Conservation (phyloP, 2,329 filamentous ascomycete genomes). For the Aspergillus ochraceus region DNA sequence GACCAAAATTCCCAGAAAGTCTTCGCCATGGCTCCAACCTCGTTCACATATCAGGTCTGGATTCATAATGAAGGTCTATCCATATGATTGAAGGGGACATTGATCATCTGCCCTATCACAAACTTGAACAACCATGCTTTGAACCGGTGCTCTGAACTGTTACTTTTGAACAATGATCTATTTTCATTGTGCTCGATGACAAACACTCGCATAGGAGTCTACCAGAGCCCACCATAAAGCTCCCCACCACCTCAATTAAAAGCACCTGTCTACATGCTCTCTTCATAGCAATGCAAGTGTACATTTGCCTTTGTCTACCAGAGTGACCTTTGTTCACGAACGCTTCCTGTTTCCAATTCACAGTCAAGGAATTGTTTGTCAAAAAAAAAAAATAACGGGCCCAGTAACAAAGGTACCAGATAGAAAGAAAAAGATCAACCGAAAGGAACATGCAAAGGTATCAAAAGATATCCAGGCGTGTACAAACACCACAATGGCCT, state of each 20-base stretch:
- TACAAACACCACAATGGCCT: background rate
- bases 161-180: background rate
- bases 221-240: background rate
- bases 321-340: background rate
- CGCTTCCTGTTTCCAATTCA: background rate
- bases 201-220: background rate
- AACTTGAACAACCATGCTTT: too few relatives aligned
- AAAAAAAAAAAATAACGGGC: background rate
- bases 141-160: too few relatives aligned
- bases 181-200: background rate
- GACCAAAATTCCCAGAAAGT: too few relatives aligned
- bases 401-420: background rate
- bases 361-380: background rate
- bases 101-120: too few relatives aligned
- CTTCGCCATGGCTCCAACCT: too few relatives aligned
- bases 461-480: background rate
- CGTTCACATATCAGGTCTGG: too few relatives aligned
- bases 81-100: too few relatives aligned
- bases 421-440: background rate
- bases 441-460: background rate
- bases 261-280: too few relatives aligned
- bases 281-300: background rate
- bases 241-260: too few relatives aligned
- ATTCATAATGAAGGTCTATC: too few relatives aligned
- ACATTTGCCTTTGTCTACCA: too few relatives aligned